Conservation (phyloP, 1,139 yeast genomes). For the Saccharomyces hybrid region DNA sequence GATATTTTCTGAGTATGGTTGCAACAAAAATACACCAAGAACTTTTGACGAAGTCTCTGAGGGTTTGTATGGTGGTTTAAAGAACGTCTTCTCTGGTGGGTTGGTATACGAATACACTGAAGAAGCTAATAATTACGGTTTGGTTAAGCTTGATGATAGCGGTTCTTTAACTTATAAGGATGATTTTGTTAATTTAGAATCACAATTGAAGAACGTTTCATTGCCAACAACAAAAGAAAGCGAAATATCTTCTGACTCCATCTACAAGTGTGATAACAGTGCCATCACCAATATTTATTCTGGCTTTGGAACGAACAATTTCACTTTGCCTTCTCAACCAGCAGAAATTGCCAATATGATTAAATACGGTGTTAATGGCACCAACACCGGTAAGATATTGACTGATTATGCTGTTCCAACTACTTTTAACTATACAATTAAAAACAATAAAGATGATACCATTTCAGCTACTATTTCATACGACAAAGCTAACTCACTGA, state of each 20-base stretch:
- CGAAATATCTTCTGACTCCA: constrained; percentile 31
- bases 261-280: constrained; percentile 49
- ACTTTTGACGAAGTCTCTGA: constrained; percentile 63
- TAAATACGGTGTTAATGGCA: constrained; percentile 44
- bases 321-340: constrained; percentile 39
- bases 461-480: constrained; percentile 52
- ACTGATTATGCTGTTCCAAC: constrained; percentile 33
- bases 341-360: constrained; percentile 37
- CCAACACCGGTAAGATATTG: constrained; percentile 44
- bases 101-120: constrained; percentile 68
- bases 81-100: constrained; percentile 63
- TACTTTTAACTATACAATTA: constrained; percentile 37
- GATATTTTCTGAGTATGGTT: constrained; percentile 81
- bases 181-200: constrained; percentile 52
- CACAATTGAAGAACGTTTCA: constrained; percentile 38
- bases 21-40: constrained; percentile 57
- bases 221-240: constrained; percentile 38
- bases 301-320: constrained; percentile 37
- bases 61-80: constrained; percentile 46
- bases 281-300: constrained; percentile 35
- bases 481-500: constrained; percentile 34
- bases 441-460: constrained; percentile 44
- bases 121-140: constrained; percentile 62
- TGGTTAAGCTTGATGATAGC: constrained; percentile 46
- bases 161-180: constrained; percentile 38